phyloP scores from a whole-genome alignment of 371 early-diverging fungal genomes.

The Encephalitozoon cuniculi region DNA sequence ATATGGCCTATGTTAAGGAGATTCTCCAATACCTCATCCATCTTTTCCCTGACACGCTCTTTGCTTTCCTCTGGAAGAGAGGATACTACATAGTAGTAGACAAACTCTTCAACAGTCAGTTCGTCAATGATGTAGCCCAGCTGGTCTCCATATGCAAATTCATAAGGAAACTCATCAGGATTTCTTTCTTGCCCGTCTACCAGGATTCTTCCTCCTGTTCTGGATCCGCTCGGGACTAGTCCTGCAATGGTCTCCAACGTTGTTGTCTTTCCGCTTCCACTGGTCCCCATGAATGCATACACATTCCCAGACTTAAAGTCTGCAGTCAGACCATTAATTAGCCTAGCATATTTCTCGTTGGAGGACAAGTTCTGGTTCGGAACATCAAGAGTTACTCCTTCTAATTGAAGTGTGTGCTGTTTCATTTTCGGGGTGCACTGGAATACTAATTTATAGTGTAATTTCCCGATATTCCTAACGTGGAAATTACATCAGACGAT shows the following conservation, averaged over 20 bases:
- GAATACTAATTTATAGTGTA: no score
- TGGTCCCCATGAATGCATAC: constrained; percentile 70
- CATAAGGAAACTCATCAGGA: constrained; percentile 27
- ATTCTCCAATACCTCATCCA: neutral
- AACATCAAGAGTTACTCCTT: neutral
- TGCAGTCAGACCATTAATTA: constrained; percentile 10
- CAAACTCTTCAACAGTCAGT: neutral
- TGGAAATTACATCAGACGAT: no score
- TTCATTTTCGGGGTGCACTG: neutral
- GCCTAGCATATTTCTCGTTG: neutral
- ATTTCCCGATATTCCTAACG: no score
- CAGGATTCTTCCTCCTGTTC: constrained; percentile 64
- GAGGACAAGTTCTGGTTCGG: neutral
- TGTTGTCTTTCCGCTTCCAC: constrained; percentile 64
- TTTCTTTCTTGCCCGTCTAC: constrained; percentile 38
- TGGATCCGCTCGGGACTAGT: constrained; percentile 63
- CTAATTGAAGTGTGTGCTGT: neutral
- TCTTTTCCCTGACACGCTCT: constrained; percentile 62
- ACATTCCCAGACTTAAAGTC: constrained; percentile 8
- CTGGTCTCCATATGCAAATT: constrained; percentile 48
- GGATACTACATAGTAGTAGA: neutral
- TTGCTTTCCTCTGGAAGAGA: constrained; percentile 18
- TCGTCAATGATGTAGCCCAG: neutral
- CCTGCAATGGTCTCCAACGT: constrained; percentile 58
- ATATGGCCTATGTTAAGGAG: neutral